A percentile compares a stretch with the other conserved stretches of the same genome.
These are phyloP conservation scores for Fusarium domesticum DNA, from an alignment of 2,329 filamentous ascomycete genomes.

Conservation along the genomic window DNA sequence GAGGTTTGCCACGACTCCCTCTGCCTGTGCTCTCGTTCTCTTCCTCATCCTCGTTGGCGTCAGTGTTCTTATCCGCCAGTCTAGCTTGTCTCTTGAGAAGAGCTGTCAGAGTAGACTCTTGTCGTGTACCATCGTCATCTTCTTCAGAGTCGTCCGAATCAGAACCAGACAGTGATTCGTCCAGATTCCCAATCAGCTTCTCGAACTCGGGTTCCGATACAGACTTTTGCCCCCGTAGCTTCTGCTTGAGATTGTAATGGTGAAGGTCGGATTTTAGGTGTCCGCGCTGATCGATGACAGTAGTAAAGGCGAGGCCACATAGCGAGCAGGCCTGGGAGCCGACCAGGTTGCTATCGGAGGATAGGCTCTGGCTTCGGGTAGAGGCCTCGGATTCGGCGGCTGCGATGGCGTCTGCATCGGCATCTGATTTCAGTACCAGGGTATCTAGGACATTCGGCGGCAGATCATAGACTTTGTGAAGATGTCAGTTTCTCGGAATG, in stretches of 20 bases:
- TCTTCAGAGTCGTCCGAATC: conserved; percentile 70
- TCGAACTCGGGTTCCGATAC: conserved; percentile 84
- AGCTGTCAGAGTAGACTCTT: conserved; percentile 69
- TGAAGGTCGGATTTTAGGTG: conserved; percentile 91
- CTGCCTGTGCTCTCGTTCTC: conserved; percentile 43
- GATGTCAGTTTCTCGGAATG: conserved; percentile 14
- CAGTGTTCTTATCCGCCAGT: conserved; percentile 52
- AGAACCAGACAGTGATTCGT: conserved; percentile 90
- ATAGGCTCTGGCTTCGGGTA: conserved; percentile 22
- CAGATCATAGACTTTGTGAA: conserved; percentile 75
- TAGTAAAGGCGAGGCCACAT: conserved; percentile 69
- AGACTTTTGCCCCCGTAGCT: conserved; percentile 67
- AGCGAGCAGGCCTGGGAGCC: conserved; percentile 76
- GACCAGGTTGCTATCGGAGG: conserved; percentile 42
- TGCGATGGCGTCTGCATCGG: conserved; percentile 25
- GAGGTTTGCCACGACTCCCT: conserved; percentile 62
- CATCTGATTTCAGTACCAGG: conserved; percentile 49
- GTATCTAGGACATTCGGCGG: conserved; percentile 69
- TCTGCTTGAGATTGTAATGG: conserved; percentile 91
- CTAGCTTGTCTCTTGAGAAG: conserved; percentile 81
- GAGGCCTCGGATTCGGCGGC: conserved; percentile 24
- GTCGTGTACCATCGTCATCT: conserved; percentile 54
- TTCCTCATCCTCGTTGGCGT: conserved; percentile 50
- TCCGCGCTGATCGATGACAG: conserved; percentile 74
- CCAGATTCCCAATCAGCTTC: conserved; percentile 76